phyloP scores from a whole-genome alignment of 2,329 filamentous ascomycete genomes.

The Colletotrichum melonis region DNA sequence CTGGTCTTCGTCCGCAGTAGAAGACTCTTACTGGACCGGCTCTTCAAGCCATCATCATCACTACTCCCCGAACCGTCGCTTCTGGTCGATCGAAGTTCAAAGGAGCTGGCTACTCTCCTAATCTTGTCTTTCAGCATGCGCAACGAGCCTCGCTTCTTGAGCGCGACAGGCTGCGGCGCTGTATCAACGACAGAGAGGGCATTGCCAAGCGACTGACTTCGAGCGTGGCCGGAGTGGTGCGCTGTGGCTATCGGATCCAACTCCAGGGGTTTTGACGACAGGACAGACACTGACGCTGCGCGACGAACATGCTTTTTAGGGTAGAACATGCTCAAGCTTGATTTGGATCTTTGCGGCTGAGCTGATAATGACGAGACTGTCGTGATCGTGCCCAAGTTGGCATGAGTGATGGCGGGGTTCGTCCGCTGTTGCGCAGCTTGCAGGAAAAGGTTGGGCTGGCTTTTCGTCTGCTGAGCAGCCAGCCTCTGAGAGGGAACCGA shows the following conservation, averaged over 20 bases:
- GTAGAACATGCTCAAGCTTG: conserved; percentile 3
- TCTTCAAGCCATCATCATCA: neutral
- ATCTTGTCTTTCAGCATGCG: conserved; percentile 21
- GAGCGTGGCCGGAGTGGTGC: neutral
- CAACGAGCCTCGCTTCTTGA: conserved; percentile 15
- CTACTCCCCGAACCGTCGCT: neutral
- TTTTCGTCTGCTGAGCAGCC: neutral
- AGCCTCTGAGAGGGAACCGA: neutral
- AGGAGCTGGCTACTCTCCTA: conserved; percentile 29
- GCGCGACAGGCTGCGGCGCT: neutral
- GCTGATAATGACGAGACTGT: neutral
- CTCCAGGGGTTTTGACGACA: neutral
- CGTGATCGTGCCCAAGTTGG: neutral
- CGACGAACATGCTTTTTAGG: conserved; percentile 3
- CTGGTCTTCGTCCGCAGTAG: conserved; percentile 5
- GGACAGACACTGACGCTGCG: neutral
- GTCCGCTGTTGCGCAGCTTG: neutral
- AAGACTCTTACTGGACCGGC: conserved; percentile 23
- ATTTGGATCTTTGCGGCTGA: neutral
- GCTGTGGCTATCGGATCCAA: neutral
- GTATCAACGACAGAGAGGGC: neutral
- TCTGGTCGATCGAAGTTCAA: conserved; percentile 19
- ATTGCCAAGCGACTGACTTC: conserved; percentile 6
- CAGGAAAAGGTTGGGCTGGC: neutral
- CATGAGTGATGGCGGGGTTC: neutral